Evolutionary conservation across 805 yeast genomes (phyloP), one percentile per base, ranked within the genome.

Genomic region (Lipomyces starkeyi): DNA sequence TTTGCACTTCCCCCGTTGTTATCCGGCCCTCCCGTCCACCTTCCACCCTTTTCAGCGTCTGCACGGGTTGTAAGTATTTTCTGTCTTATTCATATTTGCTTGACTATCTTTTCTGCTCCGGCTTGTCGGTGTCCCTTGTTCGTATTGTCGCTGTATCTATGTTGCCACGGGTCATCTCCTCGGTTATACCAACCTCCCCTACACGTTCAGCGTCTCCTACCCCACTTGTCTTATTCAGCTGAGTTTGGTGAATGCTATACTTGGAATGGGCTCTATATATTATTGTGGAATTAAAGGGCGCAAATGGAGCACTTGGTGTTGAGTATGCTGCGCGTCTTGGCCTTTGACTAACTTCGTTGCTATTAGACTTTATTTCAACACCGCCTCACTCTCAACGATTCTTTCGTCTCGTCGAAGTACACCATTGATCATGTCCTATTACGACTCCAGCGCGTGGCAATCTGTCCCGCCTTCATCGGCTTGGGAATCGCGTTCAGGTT

Each of bases 371-470:
- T 13, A 17, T 55, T 34, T 55, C 22, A 17, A 17, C 20, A 55
- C 20, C 49, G 11, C 22, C 22, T 43, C 49, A 43, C 49, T 43
- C 49, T 43, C 49, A 25, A 22, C 49, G 49, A 43, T 22, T 53
- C 32, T 25, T 25, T 22, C 29, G 29, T 53, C 32, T 32, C 60
- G 60, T 32, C 54, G 29, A 22, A 22, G 32, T 22, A 25, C 64
- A n/a, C 58, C 61, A 40, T 22, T 22, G 17, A 55, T 25, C 64
- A 66, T 69, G 72, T 69, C 73, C 64, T 70, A 70, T 47, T 70
- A 69, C 68, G 73, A 70, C 64, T 47, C 73, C 58, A 55, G 69
- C 54, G 68, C 73, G 40, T 69, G 73, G 73, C 73, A 68, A 37
- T 17, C 68, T 7, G 63, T 61, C 22, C 61, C 66, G 13, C n/a